Evolutionary conservation across 2,329 filamentous ascomycete genomes (phyloP).

Genomic region (Ceratocystis smalleyi): DNA sequence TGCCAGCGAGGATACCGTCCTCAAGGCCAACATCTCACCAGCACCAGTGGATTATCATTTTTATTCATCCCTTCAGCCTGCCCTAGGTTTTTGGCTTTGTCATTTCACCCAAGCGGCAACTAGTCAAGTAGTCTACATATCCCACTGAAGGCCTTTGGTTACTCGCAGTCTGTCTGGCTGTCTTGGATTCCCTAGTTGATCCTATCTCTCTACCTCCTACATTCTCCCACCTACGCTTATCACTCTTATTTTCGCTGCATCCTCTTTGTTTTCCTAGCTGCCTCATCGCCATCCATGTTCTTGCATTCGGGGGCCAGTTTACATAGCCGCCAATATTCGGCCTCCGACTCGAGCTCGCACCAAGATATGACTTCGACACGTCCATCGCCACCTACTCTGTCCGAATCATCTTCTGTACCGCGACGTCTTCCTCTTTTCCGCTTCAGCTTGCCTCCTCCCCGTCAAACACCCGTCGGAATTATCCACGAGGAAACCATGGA

Average conservation of each 20-base stretch:
- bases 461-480: conserved; percentile 9
- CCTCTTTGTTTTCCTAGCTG: not conserved
- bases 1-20: not conserved
- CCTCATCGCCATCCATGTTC: conserved; percentile 36
- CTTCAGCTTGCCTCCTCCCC: conserved; percentile 11
- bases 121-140: not conserved
- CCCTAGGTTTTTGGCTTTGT: not conserved
- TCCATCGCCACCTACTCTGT: conserved; percentile 24
- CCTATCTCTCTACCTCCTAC: not conserved
- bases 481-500: conserved; percentile 15
- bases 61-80: not conserved
- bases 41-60: not conserved
- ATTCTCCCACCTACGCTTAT: not conserved
- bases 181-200: not conserved
- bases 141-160: not conserved
- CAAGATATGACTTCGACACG: not conserved
- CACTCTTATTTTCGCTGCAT: not conserved
- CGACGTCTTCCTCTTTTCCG: conserved; percentile 15
- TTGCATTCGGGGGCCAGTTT: conserved; percentile 43
- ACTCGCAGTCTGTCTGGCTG: not conserved
- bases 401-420: conserved; percentile 1
- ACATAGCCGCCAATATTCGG: conserved; percentile 41
- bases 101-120: not conserved
- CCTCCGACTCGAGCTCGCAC: not conserved
- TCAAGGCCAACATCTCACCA: not conserved